These are phyloP conservation scores for Hebeloma cylindrosporum DNA, from an alignment of 768 basidiomycete species.

Conservation along the genomic window DNA sequence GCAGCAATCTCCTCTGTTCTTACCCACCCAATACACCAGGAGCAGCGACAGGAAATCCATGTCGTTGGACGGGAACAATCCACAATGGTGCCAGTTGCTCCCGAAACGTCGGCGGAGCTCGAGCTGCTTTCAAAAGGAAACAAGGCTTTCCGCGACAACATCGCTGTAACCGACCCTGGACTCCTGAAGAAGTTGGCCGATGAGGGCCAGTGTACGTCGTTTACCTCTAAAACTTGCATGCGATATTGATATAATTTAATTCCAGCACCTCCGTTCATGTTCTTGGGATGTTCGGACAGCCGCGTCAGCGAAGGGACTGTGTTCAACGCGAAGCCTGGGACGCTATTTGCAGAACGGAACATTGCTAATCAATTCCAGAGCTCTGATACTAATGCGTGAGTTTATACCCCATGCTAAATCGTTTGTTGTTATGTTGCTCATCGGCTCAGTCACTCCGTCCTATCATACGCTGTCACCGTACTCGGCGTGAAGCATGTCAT, in stretches of 20 bases:
- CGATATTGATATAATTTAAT: neutral
- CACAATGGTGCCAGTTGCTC: neutral
- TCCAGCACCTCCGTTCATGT: slow-evolving; percentile 32
- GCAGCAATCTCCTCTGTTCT: neutral
- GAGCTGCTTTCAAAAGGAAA: slow-evolving; percentile 31
- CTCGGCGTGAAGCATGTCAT: slow-evolving; percentile 39
- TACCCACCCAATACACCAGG: too few species aligned
- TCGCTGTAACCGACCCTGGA: slow-evolving; percentile 22
- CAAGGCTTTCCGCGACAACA: slow-evolving; percentile 26
- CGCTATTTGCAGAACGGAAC: slow-evolving; percentile 37
- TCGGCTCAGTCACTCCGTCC: slow-evolving; percentile 22
- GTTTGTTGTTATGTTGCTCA: too few species aligned
- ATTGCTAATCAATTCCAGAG: slow-evolving; percentile 40
- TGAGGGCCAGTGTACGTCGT: slow-evolving; percentile 31
- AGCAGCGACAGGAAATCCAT: too few species aligned
- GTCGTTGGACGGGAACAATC: neutral
- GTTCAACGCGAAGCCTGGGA: slow-evolving; percentile 38
- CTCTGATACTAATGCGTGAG: slow-evolving; percentile 35
- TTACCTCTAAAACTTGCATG: neutral
- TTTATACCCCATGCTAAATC: neutral
- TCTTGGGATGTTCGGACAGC: slow-evolving; percentile 39
- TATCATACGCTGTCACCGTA: slow-evolving; percentile 36
- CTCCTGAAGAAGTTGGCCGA: slow-evolving; percentile 29
- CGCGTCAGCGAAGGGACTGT: slow-evolving; percentile 37
- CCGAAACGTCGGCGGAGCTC: slow-evolving; percentile 7